Evolutionary conservation across 1,284 basidiomycete species (phyloP), one percentile per base, ranked within the genome.

Genomic region (Mycena citricolor): DNA sequence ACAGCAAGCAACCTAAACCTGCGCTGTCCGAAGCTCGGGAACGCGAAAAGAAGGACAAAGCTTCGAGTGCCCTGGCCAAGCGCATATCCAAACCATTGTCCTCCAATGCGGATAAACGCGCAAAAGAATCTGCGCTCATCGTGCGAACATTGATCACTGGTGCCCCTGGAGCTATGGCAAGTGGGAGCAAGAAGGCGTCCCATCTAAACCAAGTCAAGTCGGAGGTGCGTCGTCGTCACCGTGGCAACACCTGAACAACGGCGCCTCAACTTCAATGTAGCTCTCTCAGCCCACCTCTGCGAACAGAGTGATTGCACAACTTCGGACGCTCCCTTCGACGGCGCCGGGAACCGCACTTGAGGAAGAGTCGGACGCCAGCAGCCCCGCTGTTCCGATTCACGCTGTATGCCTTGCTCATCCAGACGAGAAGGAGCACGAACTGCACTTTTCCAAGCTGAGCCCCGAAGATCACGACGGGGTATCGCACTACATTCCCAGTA

Each of bases 91-190:
- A 62, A 28, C 52, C 61, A 8, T 52, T 61, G 14, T 53, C 64
- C 16, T 64, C 71, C 14, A 70, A 60, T 32, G 70, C 79, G 11
- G 76, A 84, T 44, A 80, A 72, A 57, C 74, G 74, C 7, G 83
- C 83, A n/a, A 73, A 75, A 54, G 69, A 81, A 49, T 79, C 76
- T 17, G 86, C 86, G 1, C 51, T 76, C 39, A 62, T 79, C 32
- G 67, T 87, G 32, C 81, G 83, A 36, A 70, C 77, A 6, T 67
- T 89, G 53, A 90, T 90, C 54, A 61, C 86, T 44, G 87, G 86
- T 1, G 68, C 74, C 10, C 62, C 67, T 21, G 54, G n/a, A n/a
- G n/a, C n/a, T n/a, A n/a, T n/a, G n/a, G n/a, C n/a, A n/a, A n/a
- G n/a, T n/a, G n/a, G n/a, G n/a, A n/a, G n/a, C n/a, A n/a, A n/a